A percentile compares a stretch with the other conserved stretches of the same genome.
These are phyloP conservation scores for Fraxinus nigra DNA, from an alignment of 305 asterid genomes.

Conservation along the genomic window DNA sequence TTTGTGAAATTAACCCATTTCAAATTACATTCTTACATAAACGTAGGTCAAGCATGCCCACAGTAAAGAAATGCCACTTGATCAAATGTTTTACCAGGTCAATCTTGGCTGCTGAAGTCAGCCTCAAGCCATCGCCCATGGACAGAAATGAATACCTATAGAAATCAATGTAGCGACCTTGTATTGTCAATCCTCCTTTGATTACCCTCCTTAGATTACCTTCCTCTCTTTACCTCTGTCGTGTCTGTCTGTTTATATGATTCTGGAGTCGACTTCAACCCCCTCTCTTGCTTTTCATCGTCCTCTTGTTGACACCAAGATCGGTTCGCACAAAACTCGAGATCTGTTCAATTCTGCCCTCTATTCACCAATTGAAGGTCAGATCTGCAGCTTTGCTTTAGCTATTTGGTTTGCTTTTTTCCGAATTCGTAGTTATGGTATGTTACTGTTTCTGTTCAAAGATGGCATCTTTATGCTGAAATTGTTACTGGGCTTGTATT, in stretches of 20 bases:
- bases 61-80: neutral
- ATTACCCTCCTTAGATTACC: neutral
- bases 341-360: slow-evolving; percentile 14
- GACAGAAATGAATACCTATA: neutral
- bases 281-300: slow-evolving; percentile 20
- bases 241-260: neutral
- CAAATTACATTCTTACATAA: too few relatives aligned
- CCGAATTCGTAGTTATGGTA: slow-evolving; percentile 19
- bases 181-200: neutral
- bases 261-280: neutral
- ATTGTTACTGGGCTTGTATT: neutral
- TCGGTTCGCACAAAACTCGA: slow-evolving; percentile 22
- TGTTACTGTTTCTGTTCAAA: slow-evolving; percentile 6
- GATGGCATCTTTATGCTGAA: slow-evolving; percentile 18
- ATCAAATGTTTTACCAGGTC: neutral
- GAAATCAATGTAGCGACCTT: neutral
- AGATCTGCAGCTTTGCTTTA: slow-evolving; percentile 20
- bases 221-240: neutral
- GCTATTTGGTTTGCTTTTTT: neutral
- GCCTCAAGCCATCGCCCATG: neutral
- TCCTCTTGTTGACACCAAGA: slow-evolving; percentile 29
- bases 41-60: too few relatives aligned
- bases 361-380: slow-evolving; percentile 24
- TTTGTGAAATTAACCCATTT: too few relatives aligned
- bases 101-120: neutral